These are phyloP conservation scores for Pleurotus giganteus DNA, from an alignment of 768 basidiomycete genomes.

Conservation along the genomic window DNA sequence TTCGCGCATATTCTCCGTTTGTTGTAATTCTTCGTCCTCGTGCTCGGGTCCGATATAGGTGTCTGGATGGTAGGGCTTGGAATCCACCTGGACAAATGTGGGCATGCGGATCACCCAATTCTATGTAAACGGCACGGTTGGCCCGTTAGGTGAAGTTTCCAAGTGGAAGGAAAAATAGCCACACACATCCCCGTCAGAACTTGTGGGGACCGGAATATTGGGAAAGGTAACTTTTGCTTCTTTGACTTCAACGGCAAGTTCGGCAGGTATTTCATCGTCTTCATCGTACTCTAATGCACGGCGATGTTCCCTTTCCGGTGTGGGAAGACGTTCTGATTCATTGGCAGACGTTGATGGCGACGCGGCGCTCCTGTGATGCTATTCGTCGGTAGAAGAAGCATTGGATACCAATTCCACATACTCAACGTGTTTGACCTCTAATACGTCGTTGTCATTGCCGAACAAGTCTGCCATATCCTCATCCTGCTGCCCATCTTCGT, in stretches of 20 bases:
- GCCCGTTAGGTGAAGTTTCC: not conserved
- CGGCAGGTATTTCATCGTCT: conserved; percentile 58
- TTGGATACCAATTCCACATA: conserved; percentile 19
- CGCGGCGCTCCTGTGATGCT: conserved; percentile 26
- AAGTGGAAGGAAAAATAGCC: not conserved
- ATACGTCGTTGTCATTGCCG: conserved; percentile 63
- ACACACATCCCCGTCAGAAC: conserved; percentile 79
- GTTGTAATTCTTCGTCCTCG: conserved; percentile 61
- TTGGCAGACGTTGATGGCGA: conserved; percentile 51
- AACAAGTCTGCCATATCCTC: conserved; percentile 79
- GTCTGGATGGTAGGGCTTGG: conserved; percentile 87
- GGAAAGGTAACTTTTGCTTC: conserved; percentile 80
- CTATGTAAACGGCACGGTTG: conserved; percentile 33
- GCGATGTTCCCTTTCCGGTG: conserved; percentile 60
- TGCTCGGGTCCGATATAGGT: conserved; percentile 83
- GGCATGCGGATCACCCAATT: conserved; percentile 93
- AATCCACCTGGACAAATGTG: conserved; percentile 88
- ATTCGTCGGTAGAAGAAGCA: conserved; percentile 1
- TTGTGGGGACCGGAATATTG: conserved; percentile 80
- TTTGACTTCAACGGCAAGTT: conserved; percentile 51
- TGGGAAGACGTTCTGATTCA: conserved; percentile 64
- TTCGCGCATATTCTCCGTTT: conserved; percentile 63
- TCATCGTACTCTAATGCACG: conserved; percentile 81
- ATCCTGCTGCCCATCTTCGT: conserved; percentile 34
- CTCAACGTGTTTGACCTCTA: conserved; percentile 50